Evolutionary conservation across 176 grass and related monocot genomes (phyloP).

Genomic region (Carex myosuroides): DNA sequence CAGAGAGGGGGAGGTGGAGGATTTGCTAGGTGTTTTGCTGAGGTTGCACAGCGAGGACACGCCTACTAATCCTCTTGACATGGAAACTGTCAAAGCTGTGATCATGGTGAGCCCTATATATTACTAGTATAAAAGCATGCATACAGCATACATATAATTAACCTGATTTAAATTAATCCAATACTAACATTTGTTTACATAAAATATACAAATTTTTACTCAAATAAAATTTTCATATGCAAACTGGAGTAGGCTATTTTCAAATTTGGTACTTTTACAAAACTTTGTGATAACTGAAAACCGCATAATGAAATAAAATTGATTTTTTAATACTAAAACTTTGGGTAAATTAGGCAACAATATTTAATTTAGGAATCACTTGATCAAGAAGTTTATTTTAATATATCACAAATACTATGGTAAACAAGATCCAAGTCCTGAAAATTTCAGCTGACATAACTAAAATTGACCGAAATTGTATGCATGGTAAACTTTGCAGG

Average conservation of each 20-base stretch:
- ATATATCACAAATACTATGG: too few species aligned
- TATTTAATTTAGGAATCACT: too few species aligned
- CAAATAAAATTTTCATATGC: background rate
- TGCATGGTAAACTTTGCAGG: background rate
- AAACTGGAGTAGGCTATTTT: background rate
- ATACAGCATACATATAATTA: background rate
- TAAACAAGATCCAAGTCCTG: too few species aligned
- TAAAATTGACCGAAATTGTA: background rate
- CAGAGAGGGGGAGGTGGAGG: conserved; percentile 14
- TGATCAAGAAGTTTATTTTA: too few species aligned
- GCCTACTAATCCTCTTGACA: conserved; percentile 33
- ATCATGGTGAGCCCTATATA: conserved; percentile 23
- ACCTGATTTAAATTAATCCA: background rate
- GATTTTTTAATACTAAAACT: background rate
- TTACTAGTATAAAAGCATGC: background rate
- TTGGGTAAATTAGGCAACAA: too few species aligned
- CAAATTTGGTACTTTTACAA: background rate
- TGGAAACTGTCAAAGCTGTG: conserved; percentile 44
- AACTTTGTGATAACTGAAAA: background rate
- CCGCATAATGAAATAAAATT: background rate
- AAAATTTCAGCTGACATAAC: background rate
- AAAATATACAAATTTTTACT: background rate
- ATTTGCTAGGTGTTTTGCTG: conserved; percentile 42
- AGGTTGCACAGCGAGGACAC: conserved; percentile 32
- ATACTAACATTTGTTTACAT: background rate